Percentiles rank a stretch among this genome's conserved stretches.
Conservation (phyloP, 2,329 filamentous ascomycete genomes). For the Rutstroemia sydowiana region DNA sequence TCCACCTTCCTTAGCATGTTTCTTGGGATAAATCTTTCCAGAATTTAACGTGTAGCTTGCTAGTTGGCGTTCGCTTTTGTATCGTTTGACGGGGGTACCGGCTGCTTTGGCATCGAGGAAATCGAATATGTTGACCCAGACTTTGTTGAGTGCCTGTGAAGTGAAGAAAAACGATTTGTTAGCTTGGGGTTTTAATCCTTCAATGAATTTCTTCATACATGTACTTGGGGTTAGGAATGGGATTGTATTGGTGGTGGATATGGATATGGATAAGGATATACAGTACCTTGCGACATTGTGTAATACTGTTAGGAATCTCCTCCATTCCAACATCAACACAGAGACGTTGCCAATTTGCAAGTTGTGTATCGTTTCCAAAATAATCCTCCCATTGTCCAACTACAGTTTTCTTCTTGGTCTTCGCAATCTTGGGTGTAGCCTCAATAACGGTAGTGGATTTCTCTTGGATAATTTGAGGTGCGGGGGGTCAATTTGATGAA, state of each 20-base stretch:
- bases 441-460: background rate
- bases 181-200: background rate
- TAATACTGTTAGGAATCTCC: slow-evolving; percentile 35
- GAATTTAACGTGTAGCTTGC: slow-evolving; percentile 31
- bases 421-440: background rate
- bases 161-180: no score
- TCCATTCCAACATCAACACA: slow-evolving; percentile 38
- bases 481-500: no score
- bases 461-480: no score
- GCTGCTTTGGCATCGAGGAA: slow-evolving; percentile 33
- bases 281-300: slow-evolving; percentile 40
- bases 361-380: slow-evolving; percentile 20
- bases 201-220: no score
- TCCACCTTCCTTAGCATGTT: slow-evolving; percentile 34
- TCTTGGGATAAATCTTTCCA: slow-evolving; percentile 40
- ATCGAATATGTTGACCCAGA: slow-evolving; percentile 44
- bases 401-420: slow-evolving; percentile 9
- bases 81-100: slow-evolving; percentile 26
- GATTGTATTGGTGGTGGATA: no score
- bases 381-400: slow-evolving; percentile 14
- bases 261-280: no score
- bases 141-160: slow-evolving; percentile 35
- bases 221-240: no score
- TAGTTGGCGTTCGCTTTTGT: slow-evolving; percentile 31
- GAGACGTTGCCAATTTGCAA: slow-evolving; percentile 40